Evolutionary conservation across 495 filamentous ascomycete species (phyloP).

Genomic region (Penicillium subrubescens): DNA sequence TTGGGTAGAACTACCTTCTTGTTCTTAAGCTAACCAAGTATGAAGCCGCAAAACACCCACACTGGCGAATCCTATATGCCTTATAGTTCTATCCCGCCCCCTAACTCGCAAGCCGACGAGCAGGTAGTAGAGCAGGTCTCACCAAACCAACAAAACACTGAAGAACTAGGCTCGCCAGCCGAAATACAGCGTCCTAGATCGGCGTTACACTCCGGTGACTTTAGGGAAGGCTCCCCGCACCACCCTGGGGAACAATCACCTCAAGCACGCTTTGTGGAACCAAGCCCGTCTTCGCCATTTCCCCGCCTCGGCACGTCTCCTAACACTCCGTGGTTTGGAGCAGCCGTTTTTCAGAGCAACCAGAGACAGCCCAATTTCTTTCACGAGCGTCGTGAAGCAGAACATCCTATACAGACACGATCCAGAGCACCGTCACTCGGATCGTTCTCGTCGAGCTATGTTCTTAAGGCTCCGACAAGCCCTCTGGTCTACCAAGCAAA

Average conservation of each 20-base stretch:
- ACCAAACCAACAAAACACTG: slow-evolving; percentile 11
- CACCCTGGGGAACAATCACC: slow-evolving; percentile 30
- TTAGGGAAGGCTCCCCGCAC: slow-evolving; percentile 60
- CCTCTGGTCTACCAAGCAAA: slow-evolving; percentile 89
- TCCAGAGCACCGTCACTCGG: slow-evolving; percentile 66
- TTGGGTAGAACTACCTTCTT: background rate
- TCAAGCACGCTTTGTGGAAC: slow-evolving; percentile 25
- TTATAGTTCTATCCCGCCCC: slow-evolving; percentile 3
- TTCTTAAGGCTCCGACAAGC: slow-evolving; percentile 86
- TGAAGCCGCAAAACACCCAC: slow-evolving; percentile 12
- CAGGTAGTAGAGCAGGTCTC: slow-evolving; percentile 5
- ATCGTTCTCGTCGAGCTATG: slow-evolving; percentile 79
- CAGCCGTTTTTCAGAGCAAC: slow-evolving; percentile 26
- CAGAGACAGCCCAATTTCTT: slow-evolving; percentile 19
- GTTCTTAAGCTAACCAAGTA: slow-evolving; percentile 9
- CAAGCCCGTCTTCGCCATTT: slow-evolving; percentile 18
- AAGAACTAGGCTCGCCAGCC: slow-evolving; percentile 39
- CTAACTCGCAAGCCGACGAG: slow-evolving; percentile 10
- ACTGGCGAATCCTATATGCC: slow-evolving; percentile 10
- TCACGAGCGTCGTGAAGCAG: slow-evolving; percentile 20
- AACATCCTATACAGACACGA: slow-evolving; percentile 24
- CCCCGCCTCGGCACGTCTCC: slow-evolving; percentile 45
- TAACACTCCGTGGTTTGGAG: slow-evolving; percentile 52
- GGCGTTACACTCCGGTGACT: slow-evolving; percentile 87
- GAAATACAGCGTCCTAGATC: slow-evolving; percentile 84